Percentiles rank a stretch among this genome's conserved stretches.
These are phyloP conservation scores for Helotiales sp. DNA, from an alignment of 2,329 filamentous ascomycete species.

Conservation along the genomic window DNA sequence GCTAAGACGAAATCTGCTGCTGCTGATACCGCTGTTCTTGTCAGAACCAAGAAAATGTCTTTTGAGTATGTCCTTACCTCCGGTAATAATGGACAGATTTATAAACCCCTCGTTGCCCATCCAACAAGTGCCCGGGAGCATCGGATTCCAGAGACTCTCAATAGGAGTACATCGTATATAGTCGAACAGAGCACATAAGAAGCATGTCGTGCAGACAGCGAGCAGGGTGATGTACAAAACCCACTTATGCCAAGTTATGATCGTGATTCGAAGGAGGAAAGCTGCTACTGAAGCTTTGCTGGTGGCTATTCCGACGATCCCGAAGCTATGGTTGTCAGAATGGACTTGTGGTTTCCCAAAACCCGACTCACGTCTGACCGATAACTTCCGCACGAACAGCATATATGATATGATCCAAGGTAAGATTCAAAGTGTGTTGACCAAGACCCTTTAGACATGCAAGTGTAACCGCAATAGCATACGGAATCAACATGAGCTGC, in stretches of 20 bases:
- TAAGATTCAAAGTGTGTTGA: constrained; percentile 8
- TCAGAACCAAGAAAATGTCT: background rate
- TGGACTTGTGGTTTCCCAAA: background rate
- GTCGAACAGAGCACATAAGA: constrained; percentile 16
- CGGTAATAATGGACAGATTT: background rate
- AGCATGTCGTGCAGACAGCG: background rate
- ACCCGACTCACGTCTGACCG: constrained; percentile 16
- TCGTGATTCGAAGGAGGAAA: constrained; percentile 17
- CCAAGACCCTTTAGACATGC: constrained; percentile 15
- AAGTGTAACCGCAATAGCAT: constrained; percentile 1
- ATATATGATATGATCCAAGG: constrained; percentile 1
- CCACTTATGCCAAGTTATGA: constrained; percentile 15
- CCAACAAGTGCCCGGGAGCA: constrained; percentile 11
- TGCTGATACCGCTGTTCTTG: constrained; percentile 1
- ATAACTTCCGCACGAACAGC: constrained; percentile 6
- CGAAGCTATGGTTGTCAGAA: constrained; percentile 10
- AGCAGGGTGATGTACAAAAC: constrained; percentile 11
- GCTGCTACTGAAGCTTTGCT: constrained; percentile 19
- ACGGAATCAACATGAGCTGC: constrained; percentile 17
- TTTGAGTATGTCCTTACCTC: background rate
- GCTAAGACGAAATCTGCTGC: constrained; percentile 39
- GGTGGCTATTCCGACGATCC: constrained; percentile 14
- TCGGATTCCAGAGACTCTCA: constrained; percentile 17
- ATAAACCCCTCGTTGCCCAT: constrained; percentile 10
- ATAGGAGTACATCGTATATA: constrained; percentile 19